Conservation (phyloP, 768 basidiomycete species). For the Lactarius vividus region DNA sequence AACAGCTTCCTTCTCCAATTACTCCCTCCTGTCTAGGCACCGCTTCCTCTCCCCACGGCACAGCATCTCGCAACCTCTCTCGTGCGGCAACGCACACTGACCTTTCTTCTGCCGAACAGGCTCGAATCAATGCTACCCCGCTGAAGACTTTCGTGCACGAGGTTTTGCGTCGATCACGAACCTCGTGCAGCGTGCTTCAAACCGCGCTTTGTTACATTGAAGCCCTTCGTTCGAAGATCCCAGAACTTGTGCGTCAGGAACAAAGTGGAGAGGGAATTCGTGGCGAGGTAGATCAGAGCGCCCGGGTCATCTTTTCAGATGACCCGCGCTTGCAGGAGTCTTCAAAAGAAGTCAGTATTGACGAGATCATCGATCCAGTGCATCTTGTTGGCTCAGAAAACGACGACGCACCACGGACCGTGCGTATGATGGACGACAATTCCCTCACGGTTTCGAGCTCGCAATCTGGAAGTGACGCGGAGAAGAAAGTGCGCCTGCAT, state of each 20-base stretch:
- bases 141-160: conserved; percentile 84
- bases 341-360: conserved; percentile 37
- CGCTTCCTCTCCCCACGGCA: conserved; percentile 35
- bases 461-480: conserved; percentile 15
- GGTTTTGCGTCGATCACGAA: conserved; percentile 81
- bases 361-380: conserved; percentile 19
- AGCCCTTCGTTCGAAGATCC: conserved; percentile 69
- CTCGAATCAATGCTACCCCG: conserved; percentile 46
- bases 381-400: conserved; percentile 14
- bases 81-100: conserved; percentile 32
- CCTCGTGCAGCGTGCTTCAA: conserved; percentile 79
- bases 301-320: conserved; percentile 43
- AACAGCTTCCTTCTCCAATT: conserved; percentile 52
- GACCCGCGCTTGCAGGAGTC: conserved; percentile 36
- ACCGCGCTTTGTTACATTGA: conserved; percentile 87
- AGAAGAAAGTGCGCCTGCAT: conserved; percentile 25
- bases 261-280: conserved; percentile 43
- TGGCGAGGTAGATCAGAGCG: conserved; percentile 42
- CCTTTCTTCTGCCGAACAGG: conserved; percentile 27
- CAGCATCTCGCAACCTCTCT: conserved; percentile 26
- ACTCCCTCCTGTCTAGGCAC: conserved; percentile 43
- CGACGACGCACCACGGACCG: conserved; percentile 19
- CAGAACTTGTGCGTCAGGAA: conserved; percentile 56
- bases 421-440: conserved; percentile 23
- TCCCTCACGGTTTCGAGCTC: conserved; percentile 1